Evolutionary conservation across 2,329 filamentous ascomycete genomes (phyloP), one percentile per base, ranked within the genome.

Genomic region (Pseudogymnoascus pannorum): DNA sequence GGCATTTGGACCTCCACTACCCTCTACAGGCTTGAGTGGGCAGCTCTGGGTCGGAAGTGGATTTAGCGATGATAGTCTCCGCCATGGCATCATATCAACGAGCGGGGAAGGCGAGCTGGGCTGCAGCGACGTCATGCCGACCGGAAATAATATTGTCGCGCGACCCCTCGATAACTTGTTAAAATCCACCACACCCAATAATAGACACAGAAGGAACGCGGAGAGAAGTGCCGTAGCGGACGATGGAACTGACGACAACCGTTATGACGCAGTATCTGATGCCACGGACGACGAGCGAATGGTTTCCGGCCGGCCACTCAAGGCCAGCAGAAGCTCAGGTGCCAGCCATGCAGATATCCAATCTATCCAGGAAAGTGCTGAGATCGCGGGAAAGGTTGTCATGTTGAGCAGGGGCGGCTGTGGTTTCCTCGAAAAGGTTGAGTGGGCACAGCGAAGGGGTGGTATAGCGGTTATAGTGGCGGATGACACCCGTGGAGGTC

Each of bases 401-500:
- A 78, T 99, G 59, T 79, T 99, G 61, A 95, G 91, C 73, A 86
- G 94, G 61, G 94, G 94, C 62, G 94, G 93, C 6, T 99, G 94
- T 74, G 94, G 94, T 4, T 99, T 99, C 73, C 76, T 97, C 63
- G 93, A 97, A 72, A 99, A 99, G 75, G 91, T 94, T 65, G 93
- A 95, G 77, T 99, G 94, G 94, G 91, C 89, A 11, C 94, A 99
- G 73, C 84, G 92, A 64, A 85, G 94, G 70, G 94, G 94, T 22
- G 94, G 89, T 18, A 82, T 92, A 63, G 94, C 91, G 35, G 79
- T 99, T 63, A 95, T 99, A 66, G 92, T 99, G 2, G 94, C 94
- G 24, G 94, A 99, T 73, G 89, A 97, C 73, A 88, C 90, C 62
- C 89, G 90, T 64, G 93, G 93, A 48, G 92, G 92, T 3, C 89